A percentile compares a stretch with the other conserved stretches of the same genome.
These are phyloP conservation scores for Aspergillus spinulosporus DNA, from an alignment of 2,329 filamentous ascomycete genomes.

Conservation along the genomic window DNA sequence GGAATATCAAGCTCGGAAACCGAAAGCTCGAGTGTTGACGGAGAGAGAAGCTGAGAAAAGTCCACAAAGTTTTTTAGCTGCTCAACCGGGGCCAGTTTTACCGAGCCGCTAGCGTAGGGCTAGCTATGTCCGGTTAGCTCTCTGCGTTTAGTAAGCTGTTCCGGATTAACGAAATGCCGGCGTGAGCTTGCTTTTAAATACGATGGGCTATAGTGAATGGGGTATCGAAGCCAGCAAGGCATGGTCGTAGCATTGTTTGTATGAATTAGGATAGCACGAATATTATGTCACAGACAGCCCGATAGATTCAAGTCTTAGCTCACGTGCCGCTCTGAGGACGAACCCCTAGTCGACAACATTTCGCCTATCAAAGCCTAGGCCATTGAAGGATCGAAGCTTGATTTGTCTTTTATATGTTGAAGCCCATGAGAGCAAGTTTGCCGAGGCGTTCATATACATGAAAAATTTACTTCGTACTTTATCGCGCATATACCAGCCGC, in stretches of 20 bases:
- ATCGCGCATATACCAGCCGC: not conserved
- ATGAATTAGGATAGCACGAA: too few relatives aligned
- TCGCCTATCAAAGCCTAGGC: not conserved
- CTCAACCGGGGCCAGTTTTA: slow-evolving; percentile 30
- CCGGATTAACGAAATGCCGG: not conserved
- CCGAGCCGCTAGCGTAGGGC: slow-evolving; percentile 23
- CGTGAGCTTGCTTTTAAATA: too few relatives aligned
- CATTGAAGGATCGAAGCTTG: not conserved
- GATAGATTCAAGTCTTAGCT: not conserved
- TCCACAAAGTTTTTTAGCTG: slow-evolving; percentile 33
- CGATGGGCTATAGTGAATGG: too few relatives aligned
- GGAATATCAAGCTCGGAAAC: not conserved
- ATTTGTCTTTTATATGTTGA: not conserved
- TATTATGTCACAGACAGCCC: not conserved
- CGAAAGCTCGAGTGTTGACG: slow-evolving; percentile 6
- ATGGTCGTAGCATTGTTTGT: too few relatives aligned
- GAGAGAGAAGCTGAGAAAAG: slow-evolving; percentile 22
- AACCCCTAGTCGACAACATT: not conserved
- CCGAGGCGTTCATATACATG: not conserved
- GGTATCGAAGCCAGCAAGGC: too few relatives aligned
- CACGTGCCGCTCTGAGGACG: not conserved
- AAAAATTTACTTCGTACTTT: not conserved
- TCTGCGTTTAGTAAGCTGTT: not conserved
- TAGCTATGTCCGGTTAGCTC: not conserved
- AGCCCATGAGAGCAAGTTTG: not conserved